A percentile compares a stretch with the other conserved stretches of the same genome.
These are phyloP conservation scores for Phyllosticta ampelicida DNA, from an alignment of 2,329 filamentous ascomycete genomes.

Conservation along the genomic window DNA sequence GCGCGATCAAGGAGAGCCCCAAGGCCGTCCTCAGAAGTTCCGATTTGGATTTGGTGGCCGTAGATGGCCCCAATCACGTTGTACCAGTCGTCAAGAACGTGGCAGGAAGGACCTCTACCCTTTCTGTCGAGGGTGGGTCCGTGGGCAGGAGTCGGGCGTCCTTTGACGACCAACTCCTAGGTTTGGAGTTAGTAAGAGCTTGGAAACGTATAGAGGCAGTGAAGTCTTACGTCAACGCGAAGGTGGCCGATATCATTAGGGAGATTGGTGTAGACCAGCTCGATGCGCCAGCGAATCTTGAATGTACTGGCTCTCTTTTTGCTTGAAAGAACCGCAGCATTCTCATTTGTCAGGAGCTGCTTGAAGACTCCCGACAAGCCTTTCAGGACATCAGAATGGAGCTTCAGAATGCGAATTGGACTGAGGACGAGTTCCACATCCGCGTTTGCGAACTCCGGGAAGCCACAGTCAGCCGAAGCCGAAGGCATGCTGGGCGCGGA, in stretches of 20 bases:
- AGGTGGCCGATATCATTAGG: slow-evolving; percentile 15
- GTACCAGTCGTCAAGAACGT: slow-evolving; percentile 28
- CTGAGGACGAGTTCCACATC: slow-evolving; percentile 18
- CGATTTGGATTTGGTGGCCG: slow-evolving; percentile 31
- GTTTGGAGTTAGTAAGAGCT: background rate
- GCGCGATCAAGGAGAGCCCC: slow-evolving; percentile 23
- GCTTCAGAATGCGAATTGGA: slow-evolving; percentile 20
- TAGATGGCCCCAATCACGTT: slow-evolving; percentile 39
- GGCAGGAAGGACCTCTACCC: slow-evolving; percentile 12
- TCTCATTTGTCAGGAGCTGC: slow-evolving; percentile 20
- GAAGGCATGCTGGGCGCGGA: background rate
- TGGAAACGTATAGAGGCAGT: background rate
- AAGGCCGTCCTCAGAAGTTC: slow-evolving; percentile 27
- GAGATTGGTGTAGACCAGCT: slow-evolving; percentile 17
- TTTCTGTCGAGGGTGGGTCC: slow-evolving; percentile 13
- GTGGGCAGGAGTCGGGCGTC: slow-evolving; percentile 17
- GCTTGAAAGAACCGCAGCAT: slow-evolving; percentile 19
- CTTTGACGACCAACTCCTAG: slow-evolving; percentile 26
- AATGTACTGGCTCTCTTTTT: slow-evolving; percentile 18
- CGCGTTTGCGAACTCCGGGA: background rate
- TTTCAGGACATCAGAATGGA: slow-evolving; percentile 26
- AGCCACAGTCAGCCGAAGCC: background rate
- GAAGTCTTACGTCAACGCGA: background rate
- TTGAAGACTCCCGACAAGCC: slow-evolving; percentile 21
- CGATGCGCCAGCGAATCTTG: slow-evolving; percentile 24